Conservation (phyloP, 768 basidiomycete genomes). For the Auricularia sp. region DNA sequence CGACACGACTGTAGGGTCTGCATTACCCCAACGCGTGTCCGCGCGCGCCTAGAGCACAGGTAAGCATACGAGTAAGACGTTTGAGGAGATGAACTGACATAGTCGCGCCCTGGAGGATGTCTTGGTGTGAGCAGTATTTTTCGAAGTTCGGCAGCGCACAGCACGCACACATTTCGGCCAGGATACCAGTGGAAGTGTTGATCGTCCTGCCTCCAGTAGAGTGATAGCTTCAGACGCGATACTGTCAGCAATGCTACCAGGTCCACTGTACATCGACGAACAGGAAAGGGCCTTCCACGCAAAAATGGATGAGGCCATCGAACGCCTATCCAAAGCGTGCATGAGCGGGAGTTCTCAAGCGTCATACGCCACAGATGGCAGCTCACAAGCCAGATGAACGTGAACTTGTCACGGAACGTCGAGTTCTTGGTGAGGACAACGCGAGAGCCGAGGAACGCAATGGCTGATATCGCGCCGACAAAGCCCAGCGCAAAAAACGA, state of each 20-base stretch:
- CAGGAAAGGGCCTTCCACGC: conserved; percentile 72
- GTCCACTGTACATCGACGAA: neutral
- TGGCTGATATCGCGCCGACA: neutral
- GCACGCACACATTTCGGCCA: conserved; percentile 67
- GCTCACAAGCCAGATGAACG: conserved; percentile 11
- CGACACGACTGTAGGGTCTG: conserved; percentile 73
- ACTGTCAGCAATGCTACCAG: neutral
- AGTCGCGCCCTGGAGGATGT: neutral
- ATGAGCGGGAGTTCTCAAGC: neutral
- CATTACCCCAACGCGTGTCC: conserved; percentile 71
- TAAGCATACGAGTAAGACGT: neutral
- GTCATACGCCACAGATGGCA: no score
- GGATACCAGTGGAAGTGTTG: conserved; percentile 53
- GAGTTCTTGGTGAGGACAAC: neutral
- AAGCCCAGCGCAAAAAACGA: neutral
- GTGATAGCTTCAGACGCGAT: conserved; percentile 30
- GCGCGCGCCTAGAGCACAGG: conserved; percentile 48
- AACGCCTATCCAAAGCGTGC: conserved; percentile 42
- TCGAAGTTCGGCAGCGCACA: conserved; percentile 3
- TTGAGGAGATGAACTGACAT: neutral
- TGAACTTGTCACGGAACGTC: neutral
- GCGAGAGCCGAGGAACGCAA: neutral
- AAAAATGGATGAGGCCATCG: conserved; percentile 71
- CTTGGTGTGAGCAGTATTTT: neutral
- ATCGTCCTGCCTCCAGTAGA: conserved; percentile 68